phyloP scores from a whole-genome alignment of 257 asterid genomes.

The Misopates orontium region DNA sequence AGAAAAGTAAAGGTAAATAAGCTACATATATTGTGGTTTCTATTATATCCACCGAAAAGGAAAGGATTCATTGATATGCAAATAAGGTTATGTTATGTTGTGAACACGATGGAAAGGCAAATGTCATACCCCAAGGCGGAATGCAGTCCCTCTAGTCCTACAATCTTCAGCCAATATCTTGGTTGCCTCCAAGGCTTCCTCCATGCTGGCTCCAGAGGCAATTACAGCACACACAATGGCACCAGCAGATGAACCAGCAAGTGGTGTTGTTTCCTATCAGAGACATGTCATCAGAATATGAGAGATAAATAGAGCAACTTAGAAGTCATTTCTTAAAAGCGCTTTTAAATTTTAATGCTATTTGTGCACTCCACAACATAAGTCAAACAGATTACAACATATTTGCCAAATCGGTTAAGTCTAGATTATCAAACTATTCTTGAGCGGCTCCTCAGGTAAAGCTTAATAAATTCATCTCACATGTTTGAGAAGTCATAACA shows the following conservation, averaged over 20 bases:
- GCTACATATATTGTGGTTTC: too few species aligned
- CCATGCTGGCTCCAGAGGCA: slow-evolving; percentile 93
- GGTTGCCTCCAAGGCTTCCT: slow-evolving; percentile 78
- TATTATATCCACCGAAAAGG: too few species aligned
- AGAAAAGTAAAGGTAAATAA: too few species aligned
- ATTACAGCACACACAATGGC: slow-evolving; percentile 91
- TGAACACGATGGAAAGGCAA: not conserved
- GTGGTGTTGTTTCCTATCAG: slow-evolving; percentile 83
- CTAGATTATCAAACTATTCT: too few species aligned
- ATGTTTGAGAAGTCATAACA: too few species aligned
- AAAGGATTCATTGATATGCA: not conserved
- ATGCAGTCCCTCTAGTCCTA: slow-evolving; percentile 91
- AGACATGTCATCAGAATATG: not conserved
- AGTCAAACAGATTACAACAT: not conserved
- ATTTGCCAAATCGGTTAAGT: not conserved
- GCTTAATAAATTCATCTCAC: too few species aligned
- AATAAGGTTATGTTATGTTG: not conserved
- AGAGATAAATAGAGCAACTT: too few species aligned
- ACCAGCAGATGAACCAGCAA: slow-evolving; percentile 99
- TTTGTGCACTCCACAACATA: not conserved
- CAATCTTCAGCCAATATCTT: slow-evolving; percentile 87
- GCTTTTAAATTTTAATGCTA: not conserved
- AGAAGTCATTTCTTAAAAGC: not conserved
- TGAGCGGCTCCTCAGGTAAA: too few species aligned
- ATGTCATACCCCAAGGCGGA: slow-evolving; percentile 85